Base-by-base conservation (phyloP, 2,329 filamentous ascomycete genomes). In the Monosporascus sp. region DNA sequence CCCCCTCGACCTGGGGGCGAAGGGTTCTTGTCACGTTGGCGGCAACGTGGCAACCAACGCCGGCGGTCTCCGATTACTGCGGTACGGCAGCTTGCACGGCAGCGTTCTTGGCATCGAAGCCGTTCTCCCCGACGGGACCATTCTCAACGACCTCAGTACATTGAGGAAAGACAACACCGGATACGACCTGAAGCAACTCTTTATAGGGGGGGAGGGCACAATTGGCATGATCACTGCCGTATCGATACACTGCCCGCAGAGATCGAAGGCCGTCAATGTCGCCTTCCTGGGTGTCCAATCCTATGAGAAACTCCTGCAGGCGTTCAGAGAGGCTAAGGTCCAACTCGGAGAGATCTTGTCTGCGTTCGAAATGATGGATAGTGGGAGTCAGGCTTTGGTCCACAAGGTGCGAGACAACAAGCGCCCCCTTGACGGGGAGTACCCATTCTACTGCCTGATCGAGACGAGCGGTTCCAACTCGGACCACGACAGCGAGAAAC, bases 151-250 rank as follows among this genome's bases (percentile, higher is more conserved):
- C 63, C 84, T 99, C 35, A 88, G 84, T 62, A 92, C 83, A 55
- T 78, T 99, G 54, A 85, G 94, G 61, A 99, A 99, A 79, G 97
- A 99, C 79, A 99, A 99, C 76, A 99, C 94, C 2, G 94, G 94
- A 27, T 99, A 97, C 72, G 95, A 99, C 69, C 69, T 84, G 58
- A 75, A 78, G 62, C 82, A 85, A 64, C 68, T 88, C 37, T 97
- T 99, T 70, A 96, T 99, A 64, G 94, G 94, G 46, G 89, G 86
- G 35, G 94, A 99, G 72, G 94, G 94, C 24, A 97, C 94, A 5
- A 88, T 97, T 58, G 94, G 94, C 51, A 88, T 97, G 65, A 89
- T 99, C 64, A 99, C 94, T 19, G 92, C 84, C 47, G 80, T 97
- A 38, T 92, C 91, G 3, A 88, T 99, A 57, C 80, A 93, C 62